Base-by-base conservation (phyloP, 768 basidiomycete species). In the Lyophyllum atratum region DNA sequence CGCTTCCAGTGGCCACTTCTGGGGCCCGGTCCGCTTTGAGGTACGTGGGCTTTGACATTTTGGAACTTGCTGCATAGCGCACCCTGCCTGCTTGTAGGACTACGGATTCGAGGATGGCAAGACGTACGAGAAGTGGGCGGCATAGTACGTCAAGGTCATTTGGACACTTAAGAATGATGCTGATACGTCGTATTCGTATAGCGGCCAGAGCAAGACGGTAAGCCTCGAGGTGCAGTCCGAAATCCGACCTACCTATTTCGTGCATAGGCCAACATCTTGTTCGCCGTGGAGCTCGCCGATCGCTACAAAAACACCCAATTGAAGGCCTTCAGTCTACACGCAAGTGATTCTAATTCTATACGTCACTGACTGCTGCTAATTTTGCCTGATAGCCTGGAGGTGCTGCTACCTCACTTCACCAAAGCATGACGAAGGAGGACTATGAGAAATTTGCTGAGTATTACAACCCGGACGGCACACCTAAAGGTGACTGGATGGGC, bases 91-190 rank as follows among this genome's bases (percentile, higher is more conserved):
- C 19, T 4, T 37, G 34, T 4, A 40, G 39, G 44, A 61, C 10
- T 46, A 49, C 7, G 53, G 52, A 6, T 54, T 59, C 11, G 47
- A 49, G 5, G 58, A 54, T 1, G 49, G 58, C n/a, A 50, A 59
- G 53, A 26, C 43, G 12, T 59, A 59, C 43, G 53, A 59, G 17
- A 59, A 59, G 34, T 59, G 54, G 63, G 33, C 21, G 33, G 58
- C 49, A 25, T 64, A 59, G 56, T 53, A 48, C n/a, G 53, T 48
- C n/a, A 33, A n/a, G 15, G 4, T 40, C 39, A n/a, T 40, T 19
- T 21, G 25, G 37, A 14, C 17, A 19, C 14, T 1, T 22, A 17
- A 9, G 25, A 4, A 11, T 6, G 17, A 34, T 21, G 45, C 28
- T 52, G 37, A 52, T 40, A 40, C 10, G n/a, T 10, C n/a, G 2